phyloP scores from a whole-genome alignment of 2,329 filamentous ascomycete species.

The Neonectria ditissima region DNA sequence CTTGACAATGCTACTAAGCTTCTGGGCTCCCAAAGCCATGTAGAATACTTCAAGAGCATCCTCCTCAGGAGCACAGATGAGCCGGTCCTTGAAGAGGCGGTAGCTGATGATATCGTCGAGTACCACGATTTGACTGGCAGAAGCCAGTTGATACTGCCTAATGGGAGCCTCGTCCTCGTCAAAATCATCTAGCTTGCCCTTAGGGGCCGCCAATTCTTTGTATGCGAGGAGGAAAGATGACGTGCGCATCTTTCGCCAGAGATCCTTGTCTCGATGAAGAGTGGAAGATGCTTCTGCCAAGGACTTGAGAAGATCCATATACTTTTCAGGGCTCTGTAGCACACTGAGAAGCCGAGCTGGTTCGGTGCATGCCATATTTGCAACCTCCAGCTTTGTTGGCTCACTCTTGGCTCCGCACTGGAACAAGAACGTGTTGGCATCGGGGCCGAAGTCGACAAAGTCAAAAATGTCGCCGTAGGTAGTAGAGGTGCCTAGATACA shows the following conservation, averaged over 20 bases:
- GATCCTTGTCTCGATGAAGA: constrained; percentile 81
- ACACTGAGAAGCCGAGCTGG: constrained; percentile 84
- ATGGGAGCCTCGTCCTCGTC: constrained; percentile 74
- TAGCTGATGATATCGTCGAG: constrained; percentile 92
- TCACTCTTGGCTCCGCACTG: constrained; percentile 92
- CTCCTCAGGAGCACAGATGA: constrained; percentile 91
- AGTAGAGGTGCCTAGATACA: constrained; percentile 80
- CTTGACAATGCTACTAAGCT: constrained; percentile 81
- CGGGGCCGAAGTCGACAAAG: constrained; percentile 91
- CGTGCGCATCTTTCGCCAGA: constrained; percentile 81
- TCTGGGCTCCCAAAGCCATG: constrained; percentile 79
- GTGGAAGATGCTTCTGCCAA: constrained; percentile 78
- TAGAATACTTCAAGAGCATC: constrained; percentile 90
- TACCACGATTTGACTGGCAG: constrained; percentile 79
- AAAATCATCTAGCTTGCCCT: constrained; percentile 61
- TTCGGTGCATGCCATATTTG: constrained; percentile 83
- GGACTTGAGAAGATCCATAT: constrained; percentile 83
- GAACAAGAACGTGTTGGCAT: constrained; percentile 89
- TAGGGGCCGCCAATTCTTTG: constrained; percentile 71
- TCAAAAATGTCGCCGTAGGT: constrained; percentile 92
- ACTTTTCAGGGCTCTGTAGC: constrained; percentile 86
- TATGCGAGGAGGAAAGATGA: constrained; percentile 86
- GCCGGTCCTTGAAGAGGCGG: constrained; percentile 84
- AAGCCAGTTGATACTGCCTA: constrained; percentile 82
- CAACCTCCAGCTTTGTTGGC: constrained; percentile 88